Evolutionary conservation across 495 filamentous ascomycete species (phyloP).

Genomic region (Amniculicola lignicola): DNA sequence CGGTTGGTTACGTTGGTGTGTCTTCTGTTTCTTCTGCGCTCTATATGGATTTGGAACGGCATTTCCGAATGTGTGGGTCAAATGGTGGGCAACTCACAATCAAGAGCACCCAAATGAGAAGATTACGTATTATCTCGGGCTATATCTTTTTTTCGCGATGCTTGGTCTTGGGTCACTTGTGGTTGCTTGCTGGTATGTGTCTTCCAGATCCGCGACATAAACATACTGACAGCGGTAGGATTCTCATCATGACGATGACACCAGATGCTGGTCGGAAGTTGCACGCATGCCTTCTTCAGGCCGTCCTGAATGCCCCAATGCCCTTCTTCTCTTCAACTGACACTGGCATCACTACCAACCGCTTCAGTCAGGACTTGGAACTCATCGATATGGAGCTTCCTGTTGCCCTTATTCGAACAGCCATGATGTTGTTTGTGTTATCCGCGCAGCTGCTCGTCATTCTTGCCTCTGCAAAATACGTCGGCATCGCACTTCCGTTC

Average conservation of each 20-base stretch:
- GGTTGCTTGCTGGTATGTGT: conserved; percentile 17
- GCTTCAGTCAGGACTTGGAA: conserved; percentile 61
- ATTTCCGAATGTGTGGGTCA: conserved; percentile 17
- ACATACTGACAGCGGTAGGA: too few relatives aligned
- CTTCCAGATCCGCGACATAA: too few relatives aligned
- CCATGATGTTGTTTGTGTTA: conserved; percentile 12
- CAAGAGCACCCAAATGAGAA: conserved; percentile 1
- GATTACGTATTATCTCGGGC: conserved; percentile 6
- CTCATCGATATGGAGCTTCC: conserved; percentile 58
- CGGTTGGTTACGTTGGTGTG: conserved; percentile 3
- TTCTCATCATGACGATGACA: conserved; percentile 18
- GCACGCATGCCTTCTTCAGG: conserved; percentile 6
- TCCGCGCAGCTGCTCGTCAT: conserved; percentile 21
- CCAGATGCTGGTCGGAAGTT: conserved; percentile 11
- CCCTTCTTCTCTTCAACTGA: conserved; percentile 17
- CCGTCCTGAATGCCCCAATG: conserved; percentile 9
- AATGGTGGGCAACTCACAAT: conserved; percentile 13
- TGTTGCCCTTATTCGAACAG: conserved; percentile 5
- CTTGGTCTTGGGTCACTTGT: conserved; percentile 7
- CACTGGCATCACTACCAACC: conserved; percentile 20
- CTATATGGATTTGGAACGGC: conserved; percentile 10
- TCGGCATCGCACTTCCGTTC: conserved; percentile 15
- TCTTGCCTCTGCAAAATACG: conserved; percentile 8
- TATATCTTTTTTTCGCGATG: conserved; percentile 7
- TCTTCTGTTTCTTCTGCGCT: conserved; percentile 7